These are phyloP conservation scores for Emmonsiellopsis sp. DNA, from an alignment of 2,329 filamentous ascomycete species.

Conservation along the genomic window DNA sequence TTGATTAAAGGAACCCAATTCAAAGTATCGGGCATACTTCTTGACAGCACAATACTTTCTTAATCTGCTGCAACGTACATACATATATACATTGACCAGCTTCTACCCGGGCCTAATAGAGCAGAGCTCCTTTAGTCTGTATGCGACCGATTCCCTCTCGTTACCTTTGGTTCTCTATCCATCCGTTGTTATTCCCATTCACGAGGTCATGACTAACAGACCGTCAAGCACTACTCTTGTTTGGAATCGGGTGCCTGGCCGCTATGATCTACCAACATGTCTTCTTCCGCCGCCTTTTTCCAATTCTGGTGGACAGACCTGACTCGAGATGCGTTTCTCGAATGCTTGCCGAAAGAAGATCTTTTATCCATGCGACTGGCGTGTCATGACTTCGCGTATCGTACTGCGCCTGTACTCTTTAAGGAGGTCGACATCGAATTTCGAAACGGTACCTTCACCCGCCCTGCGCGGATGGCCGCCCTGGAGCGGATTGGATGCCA, in stretches of 20 bases:
- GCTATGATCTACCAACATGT: constrained; percentile 7
- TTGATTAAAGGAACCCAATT: not conserved
- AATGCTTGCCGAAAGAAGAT: constrained; percentile 23
- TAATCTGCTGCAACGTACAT: not conserved
- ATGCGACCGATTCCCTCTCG: not conserved
- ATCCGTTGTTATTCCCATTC: not conserved
- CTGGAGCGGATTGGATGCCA: constrained; percentile 69
- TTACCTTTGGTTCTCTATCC: not conserved
- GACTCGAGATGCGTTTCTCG: constrained; percentile 25
- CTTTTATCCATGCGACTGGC: constrained; percentile 26
- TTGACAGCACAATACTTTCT: not conserved
- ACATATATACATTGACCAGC: not conserved
- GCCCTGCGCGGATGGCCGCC: constrained; percentile 61
- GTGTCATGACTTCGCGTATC: constrained; percentile 25
- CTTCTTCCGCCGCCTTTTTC: constrained; percentile 18
- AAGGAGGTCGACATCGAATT: constrained; percentile 38
- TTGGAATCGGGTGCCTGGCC: not conserved
- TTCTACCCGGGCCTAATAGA: not conserved
- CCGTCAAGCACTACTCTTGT: not conserved
- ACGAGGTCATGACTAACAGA: constrained; percentile 4
- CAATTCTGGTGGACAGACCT: constrained; percentile 29
- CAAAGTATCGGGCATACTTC: constrained; percentile 3
- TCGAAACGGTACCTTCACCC: constrained; percentile 62
- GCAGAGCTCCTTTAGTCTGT: constrained; percentile 1
- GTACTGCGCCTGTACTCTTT: constrained; percentile 32